Percentiles rank a stretch among this genome's conserved stretches.
Evolutionary conservation across 495 filamentous ascomycete species (phyloP).

Genomic region (Tuber magnatum): DNA sequence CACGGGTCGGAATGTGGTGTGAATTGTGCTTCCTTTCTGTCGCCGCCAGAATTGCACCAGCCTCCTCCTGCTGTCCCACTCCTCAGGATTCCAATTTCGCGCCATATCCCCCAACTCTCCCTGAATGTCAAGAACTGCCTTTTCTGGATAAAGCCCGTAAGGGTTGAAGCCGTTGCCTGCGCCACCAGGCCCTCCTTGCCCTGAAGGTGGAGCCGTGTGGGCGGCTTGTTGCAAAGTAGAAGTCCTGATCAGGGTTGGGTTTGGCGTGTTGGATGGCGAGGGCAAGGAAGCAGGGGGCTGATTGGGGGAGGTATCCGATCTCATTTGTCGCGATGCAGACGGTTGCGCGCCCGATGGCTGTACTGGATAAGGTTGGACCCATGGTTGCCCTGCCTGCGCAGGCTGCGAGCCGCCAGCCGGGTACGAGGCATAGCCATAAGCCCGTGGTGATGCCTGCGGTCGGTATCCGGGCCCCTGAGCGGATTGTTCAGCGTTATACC

Average conservation of each 20-base stretch:
- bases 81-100: constrained; percentile 69
- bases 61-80: constrained; percentile 65
- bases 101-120: constrained; percentile 78
- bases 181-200: constrained; percentile 43
- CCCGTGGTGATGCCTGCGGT: constrained; percentile 44
- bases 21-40: constrained; percentile 68
- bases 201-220: constrained; percentile 40
- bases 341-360: constrained; percentile 46
- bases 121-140: constrained; percentile 74
- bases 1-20: constrained; percentile 64
- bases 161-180: constrained; percentile 59
- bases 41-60: constrained; percentile 78
- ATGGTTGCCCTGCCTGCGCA: constrained; percentile 42
- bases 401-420: constrained; percentile 30
- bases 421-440: constrained; percentile 41
- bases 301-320: constrained; percentile 33
- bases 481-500: constrained; percentile 42
- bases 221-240: constrained; percentile 63
- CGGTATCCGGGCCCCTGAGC: constrained; percentile 41
- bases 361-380: constrained; percentile 47
- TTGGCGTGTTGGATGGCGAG: constrained; percentile 47
- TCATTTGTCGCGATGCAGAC: constrained; percentile 44
- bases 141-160: constrained; percentile 75
- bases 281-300: constrained; percentile 42
- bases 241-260: constrained; percentile 71